Percentiles rank a stretch among this genome's conserved stretches.
phyloP scores from a whole-genome alignment of 129 eudicot species.

The Tagetes patula region DNA sequence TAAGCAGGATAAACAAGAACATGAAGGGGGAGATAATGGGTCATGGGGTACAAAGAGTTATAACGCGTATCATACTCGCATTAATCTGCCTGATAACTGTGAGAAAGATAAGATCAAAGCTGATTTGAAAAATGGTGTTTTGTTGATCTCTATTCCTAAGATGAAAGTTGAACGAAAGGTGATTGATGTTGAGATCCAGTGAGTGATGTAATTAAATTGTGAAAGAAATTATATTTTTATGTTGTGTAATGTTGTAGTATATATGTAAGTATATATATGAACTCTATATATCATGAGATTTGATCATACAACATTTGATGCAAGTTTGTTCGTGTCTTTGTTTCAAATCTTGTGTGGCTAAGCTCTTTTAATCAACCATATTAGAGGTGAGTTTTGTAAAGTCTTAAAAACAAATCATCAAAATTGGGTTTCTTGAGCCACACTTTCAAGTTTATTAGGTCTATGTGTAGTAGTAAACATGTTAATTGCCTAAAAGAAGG shows the following conservation, averaged over 20 bases:
- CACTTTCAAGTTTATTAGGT: too few relatives aligned
- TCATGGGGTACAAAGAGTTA: slow-evolving; percentile 47
- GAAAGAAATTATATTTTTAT: background rate
- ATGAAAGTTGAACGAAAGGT: slow-evolving; percentile 58
- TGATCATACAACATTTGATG: too few relatives aligned
- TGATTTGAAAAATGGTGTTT: slow-evolving; percentile 79
- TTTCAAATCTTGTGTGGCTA: too few relatives aligned
- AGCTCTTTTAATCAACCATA: too few relatives aligned
- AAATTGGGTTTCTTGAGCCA: too few relatives aligned
- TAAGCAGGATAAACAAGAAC: slow-evolving; percentile 30
- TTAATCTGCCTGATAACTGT: slow-evolving; percentile 66
- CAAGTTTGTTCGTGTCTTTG: too few relatives aligned
- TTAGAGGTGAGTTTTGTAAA: too few relatives aligned
- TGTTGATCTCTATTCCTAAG: slow-evolving; percentile 64
- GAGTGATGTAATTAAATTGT: background rate
- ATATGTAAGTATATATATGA: background rate
- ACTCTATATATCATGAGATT: too few relatives aligned
- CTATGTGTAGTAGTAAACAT: too few relatives aligned
- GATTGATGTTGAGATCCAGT: slow-evolving; percentile 61
- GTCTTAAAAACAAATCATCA: too few relatives aligned
- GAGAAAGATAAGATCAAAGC: slow-evolving; percentile 73
- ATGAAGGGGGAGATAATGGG: slow-evolving; percentile 18
- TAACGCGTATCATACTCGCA: slow-evolving; percentile 47
- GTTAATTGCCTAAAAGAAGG: too few relatives aligned
- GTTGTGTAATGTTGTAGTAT: background rate